phyloP scores from a whole-genome alignment of 2,329 filamentous ascomycete genomes.

The Huntiella savannae region DNA sequence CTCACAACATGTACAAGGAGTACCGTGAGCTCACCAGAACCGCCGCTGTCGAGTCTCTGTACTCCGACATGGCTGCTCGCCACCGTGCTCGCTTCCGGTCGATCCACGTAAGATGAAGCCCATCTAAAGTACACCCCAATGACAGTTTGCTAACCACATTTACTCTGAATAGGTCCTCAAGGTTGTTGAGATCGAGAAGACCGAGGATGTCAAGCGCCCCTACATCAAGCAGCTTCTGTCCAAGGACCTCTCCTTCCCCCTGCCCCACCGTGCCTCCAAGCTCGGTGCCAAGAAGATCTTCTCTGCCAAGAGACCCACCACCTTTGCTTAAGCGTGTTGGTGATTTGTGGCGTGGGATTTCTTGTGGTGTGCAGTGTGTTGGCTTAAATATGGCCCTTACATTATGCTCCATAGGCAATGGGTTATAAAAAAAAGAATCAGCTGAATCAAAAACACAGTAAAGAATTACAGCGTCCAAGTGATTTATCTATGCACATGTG shows the following conservation, averaged over 20 bases:
- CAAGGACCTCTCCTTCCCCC: constrained; percentile 95
- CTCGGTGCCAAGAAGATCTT: constrained; percentile 76
- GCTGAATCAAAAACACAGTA: constrained; percentile 12
- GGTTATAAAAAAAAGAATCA: constrained; percentile 12
- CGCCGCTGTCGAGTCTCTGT: constrained; percentile 88
- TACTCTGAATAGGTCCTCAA: constrained; percentile 59
- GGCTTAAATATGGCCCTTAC: constrained; percentile 39
- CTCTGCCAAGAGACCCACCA: constrained; percentile 79
- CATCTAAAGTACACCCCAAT: too few species aligned
- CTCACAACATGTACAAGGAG: constrained; percentile 99
- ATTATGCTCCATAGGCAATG: constrained; percentile 21
- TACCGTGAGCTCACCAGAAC: constrained; percentile 97
- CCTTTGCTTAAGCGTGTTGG: constrained; percentile 71
- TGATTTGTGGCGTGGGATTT: constrained; percentile 29
- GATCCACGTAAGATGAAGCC: constrained; percentile 63
- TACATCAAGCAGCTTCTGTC: constrained; percentile 98
- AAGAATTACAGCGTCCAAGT: not conserved
- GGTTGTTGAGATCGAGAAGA: constrained; percentile 93
- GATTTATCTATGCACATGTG: not conserved
- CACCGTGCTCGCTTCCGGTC: constrained; percentile 93
- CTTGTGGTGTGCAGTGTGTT: constrained; percentile 42
- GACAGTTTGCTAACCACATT: not conserved
- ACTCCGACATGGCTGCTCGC: constrained; percentile 98
- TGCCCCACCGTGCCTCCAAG: constrained; percentile 87
- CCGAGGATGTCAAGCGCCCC: constrained; percentile 83